phyloP scores from a whole-genome alignment of 2,329 filamentous ascomycete species.

The Trichoderma semiorbis region DNA sequence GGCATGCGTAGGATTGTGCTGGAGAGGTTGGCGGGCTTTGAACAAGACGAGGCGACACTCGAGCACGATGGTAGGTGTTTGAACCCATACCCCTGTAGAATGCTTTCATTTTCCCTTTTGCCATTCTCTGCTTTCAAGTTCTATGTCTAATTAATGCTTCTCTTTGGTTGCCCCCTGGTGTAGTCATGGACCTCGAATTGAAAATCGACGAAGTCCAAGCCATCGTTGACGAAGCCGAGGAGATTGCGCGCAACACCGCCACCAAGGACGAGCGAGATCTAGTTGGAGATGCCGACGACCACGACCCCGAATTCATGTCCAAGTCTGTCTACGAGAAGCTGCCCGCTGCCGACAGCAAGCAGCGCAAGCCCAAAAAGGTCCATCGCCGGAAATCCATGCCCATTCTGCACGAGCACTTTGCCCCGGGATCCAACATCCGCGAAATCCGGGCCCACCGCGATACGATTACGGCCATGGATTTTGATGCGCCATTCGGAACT shows the following conservation, averaged over 20 bases:
- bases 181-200: constrained; percentile 61
- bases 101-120: not conserved
- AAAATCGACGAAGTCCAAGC: constrained; percentile 60
- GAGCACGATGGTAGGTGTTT: constrained; percentile 75
- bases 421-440: constrained; percentile 81
- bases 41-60: constrained; percentile 84
- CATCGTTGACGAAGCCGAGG: constrained; percentile 56
- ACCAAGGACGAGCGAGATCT: constrained; percentile 53
- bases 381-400: constrained; percentile 81
- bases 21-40: constrained; percentile 77
- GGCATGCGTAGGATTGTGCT: constrained; percentile 91
- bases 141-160: not conserved
- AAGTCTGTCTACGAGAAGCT: constrained; percentile 96
- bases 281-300: constrained; percentile 48
- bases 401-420: constrained; percentile 91
- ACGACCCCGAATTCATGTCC: constrained; percentile 76
- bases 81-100: not conserved
- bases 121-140: not conserved
- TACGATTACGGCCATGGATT: constrained; percentile 84
- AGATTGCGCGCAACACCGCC: constrained; percentile 50
- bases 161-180: not conserved
- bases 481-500: constrained; percentile 94
- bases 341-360: constrained; percentile 52
- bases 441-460: constrained; percentile 88
- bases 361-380: constrained; percentile 49